phyloP scores from a whole-genome alignment of 2,329 filamentous ascomycete species.

The Stemphylium lycopersici region DNA sequence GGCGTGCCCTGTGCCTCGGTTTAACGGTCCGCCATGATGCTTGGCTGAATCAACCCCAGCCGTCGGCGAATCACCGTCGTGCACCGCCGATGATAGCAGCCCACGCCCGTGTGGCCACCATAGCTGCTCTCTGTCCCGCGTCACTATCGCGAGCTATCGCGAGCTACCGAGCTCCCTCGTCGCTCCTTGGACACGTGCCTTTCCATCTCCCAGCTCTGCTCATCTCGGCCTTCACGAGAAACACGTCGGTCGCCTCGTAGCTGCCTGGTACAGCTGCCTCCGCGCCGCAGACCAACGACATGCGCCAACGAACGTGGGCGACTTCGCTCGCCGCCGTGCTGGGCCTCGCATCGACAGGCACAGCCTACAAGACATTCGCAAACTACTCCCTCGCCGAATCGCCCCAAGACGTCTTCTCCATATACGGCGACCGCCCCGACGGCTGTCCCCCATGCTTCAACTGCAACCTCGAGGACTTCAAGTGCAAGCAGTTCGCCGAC shows the following conservation, averaged over 20 bases:
- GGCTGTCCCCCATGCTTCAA: conserved; percentile 94
- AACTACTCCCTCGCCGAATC: conserved; percentile 61
- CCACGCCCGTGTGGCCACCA: conserved; percentile 19
- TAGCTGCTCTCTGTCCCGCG: conserved; percentile 1
- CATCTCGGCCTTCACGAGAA: background rate
- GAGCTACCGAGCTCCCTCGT: conserved; percentile 20
- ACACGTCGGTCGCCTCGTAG: background rate
- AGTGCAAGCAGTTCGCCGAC: conserved; percentile 85
- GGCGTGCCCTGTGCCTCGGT: conserved; percentile 24
- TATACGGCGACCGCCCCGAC: conserved; percentile 75
- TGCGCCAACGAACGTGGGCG: conserved; percentile 45
- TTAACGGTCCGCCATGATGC: conserved; percentile 15
- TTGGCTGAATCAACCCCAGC: conserved; percentile 25
- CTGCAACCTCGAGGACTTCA: conserved; percentile 91
- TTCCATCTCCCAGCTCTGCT: background rate
- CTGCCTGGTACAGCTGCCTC: conserved; percentile 24
- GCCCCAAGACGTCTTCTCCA: conserved; percentile 62
- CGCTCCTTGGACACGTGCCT: conserved; percentile 14
- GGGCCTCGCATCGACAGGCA: conserved; percentile 26
- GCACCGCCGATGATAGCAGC: conserved; percentile 32
- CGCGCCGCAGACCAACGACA: conserved; percentile 36
- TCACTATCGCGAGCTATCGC: conserved; percentile 9
- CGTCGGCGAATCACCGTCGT: conserved; percentile 28
- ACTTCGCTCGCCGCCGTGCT: conserved; percentile 38
- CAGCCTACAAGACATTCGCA: conserved; percentile 40